Conservation (phyloP, 2,329 filamentous ascomycete genomes). For the Colletotrichum coccodes region DNA sequence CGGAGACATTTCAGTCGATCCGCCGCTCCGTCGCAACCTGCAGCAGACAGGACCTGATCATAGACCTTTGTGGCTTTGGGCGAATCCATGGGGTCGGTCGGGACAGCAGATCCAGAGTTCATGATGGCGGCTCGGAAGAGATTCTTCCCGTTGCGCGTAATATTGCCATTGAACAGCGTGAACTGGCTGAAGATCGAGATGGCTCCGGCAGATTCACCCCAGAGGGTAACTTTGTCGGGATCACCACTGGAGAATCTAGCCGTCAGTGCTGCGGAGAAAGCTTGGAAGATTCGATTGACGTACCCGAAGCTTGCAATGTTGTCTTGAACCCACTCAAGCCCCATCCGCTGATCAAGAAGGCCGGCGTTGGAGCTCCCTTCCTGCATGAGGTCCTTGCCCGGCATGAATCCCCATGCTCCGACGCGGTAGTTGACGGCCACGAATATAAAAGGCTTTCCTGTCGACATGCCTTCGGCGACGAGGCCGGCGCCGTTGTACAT, state of each 20-base stretch:
- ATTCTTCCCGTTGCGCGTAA: conserved; percentile 60
- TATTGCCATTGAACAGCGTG: conserved; percentile 68
- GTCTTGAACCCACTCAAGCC: conserved; percentile 46
- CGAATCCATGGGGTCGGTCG: conserved; percentile 63
- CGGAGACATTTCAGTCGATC: conserved; percentile 67
- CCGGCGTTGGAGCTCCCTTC: conserved; percentile 54
- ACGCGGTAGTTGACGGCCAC: conserved; percentile 43
- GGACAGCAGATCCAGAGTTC: conserved; percentile 65
- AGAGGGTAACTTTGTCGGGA: conserved; percentile 71
- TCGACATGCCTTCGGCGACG: conserved; percentile 38
- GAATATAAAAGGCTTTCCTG: conserved; percentile 46
- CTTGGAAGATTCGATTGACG: neutral
- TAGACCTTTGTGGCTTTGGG: conserved; percentile 66
- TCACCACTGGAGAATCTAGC: conserved; percentile 58
- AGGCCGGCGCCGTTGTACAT: conserved; percentile 35
- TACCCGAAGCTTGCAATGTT: conserved; percentile 48
- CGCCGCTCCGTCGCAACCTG: conserved; percentile 60
- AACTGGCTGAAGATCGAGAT: conserved; percentile 74
- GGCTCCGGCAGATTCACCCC: conserved; percentile 68
- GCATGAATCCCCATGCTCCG: conserved; percentile 43
- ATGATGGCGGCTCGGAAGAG: conserved; percentile 75
- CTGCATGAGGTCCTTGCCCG: conserved; percentile 50
- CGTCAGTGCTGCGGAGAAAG: neutral
- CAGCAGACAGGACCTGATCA: conserved; percentile 58
- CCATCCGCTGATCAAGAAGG: conserved; percentile 45